These are phyloP conservation scores for Beta lomatogona DNA, from an alignment of 179 eudicot species.

Conservation along the genomic window DNA sequence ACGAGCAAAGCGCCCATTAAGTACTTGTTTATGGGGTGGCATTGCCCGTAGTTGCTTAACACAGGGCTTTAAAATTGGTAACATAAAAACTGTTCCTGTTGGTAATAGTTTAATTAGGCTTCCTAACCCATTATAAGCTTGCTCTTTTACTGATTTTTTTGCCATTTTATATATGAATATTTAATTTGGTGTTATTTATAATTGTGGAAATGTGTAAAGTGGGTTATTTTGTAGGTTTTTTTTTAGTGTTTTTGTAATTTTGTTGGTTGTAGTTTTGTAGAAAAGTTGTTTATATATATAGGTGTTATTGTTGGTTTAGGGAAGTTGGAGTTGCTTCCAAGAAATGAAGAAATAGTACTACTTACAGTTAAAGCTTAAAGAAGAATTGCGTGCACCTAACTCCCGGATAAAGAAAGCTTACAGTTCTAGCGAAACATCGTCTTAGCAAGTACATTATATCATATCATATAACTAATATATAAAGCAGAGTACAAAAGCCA, in stretches of 20 bases:
- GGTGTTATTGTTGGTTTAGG: neutral
- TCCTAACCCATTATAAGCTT: conserved; percentile 30
- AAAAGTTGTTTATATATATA: conserved; percentile 13
- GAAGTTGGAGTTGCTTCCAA: conserved; percentile 22
- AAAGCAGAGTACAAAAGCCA: too few relatives aligned
- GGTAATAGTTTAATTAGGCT: conserved; percentile 42
- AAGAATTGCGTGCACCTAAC: conserved; percentile 17
- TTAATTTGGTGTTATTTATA: neutral
- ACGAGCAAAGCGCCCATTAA: conserved; percentile 26
- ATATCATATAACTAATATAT: too few relatives aligned
- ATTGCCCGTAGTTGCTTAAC: conserved; percentile 39
- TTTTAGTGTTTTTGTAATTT: neutral
- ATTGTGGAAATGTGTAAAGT: too few relatives aligned
- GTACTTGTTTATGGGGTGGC: conserved; percentile 37
- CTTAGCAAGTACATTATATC: neutral
- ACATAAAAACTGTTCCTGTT: conserved; percentile 45
- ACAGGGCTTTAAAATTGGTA: conserved; percentile 44
- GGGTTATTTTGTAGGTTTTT: neutral
- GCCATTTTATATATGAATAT: conserved; percentile 6
- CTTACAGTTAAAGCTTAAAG: conserved; percentile 15
- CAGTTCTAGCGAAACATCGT: neutral
- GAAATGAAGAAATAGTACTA: neutral
- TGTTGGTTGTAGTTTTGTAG: neutral
- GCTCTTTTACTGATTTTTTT: conserved; percentile 11
- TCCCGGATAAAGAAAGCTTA: conserved; percentile 12